Evolutionary conservation across 352 stramenopile species (phyloP), one percentile per base, ranked within the genome.

Genomic region (Hyphochytrium catenoides): DNA sequence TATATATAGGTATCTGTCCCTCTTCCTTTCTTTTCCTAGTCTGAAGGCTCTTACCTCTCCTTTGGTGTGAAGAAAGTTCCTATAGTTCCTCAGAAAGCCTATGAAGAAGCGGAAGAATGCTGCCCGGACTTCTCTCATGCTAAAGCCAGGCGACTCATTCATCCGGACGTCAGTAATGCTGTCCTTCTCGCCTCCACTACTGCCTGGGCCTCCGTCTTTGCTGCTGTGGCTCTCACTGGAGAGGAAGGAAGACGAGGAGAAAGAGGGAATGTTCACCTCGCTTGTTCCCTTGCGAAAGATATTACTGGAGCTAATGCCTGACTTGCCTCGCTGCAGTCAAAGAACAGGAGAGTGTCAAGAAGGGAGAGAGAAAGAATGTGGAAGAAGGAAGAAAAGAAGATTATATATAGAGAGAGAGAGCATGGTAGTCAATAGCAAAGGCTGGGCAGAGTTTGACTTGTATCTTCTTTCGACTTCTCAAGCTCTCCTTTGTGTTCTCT

Each of bases 61-160:
- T n/a, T n/a, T n/a, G n/a, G n/a, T n/a, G n/a, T n/a, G n/a, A n/a
- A n/a, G n/a, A n/a, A n/a, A n/a, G n/a, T n/a, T n/a, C n/a, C n/a
- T n/a, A 34, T 82, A 82, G 27, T 75, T 77, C 49, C 72, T 75
- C 11, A 78, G 43, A 2, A 82, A 39, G 1, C 59, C 73, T 27
- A 82, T 63, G 41, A 82, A 82, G 38, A 78, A 75, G 6, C 67
- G 62, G 6, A 82, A 41, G 40, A 82, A 82, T 7, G 64, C 63
- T 41, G 59, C 63, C 17, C 67, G 64, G n/a, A 60, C 52, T 1
- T 50, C 60, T 20, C 66, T 49, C 0, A 57, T 55, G 4, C 59
- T 74, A 46, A 82, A 82, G n/a, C 52, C 54, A 8, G 74, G 55
- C 0, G 48, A 54, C 36, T 78, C 61, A 37, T 78, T 78, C 48